Base-by-base conservation (phyloP, 192 early-diverging fungal genomes). In the Umbelopsis sp. region DNA sequence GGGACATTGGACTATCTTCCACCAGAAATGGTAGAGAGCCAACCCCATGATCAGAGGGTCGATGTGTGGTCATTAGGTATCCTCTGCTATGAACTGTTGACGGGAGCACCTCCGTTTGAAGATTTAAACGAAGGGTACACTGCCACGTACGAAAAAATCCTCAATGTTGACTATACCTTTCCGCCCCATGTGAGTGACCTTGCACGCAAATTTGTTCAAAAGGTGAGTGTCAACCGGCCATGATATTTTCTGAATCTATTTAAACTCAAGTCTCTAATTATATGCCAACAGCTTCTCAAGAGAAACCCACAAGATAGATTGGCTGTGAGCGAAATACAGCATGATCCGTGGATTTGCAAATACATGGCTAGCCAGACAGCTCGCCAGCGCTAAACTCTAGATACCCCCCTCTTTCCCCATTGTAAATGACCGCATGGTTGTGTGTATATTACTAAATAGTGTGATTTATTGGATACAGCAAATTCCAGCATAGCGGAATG, bases 1-100 rank as follows among this genome's bases (percentile, higher is more conserved):
- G 97, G 97, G 10, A 98, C 97, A 11, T 82, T 97, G 65, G 97
- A 98, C 78, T 98, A 98, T 70, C 86, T 98, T 52, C 90, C 96
- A 7, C 97, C 97, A 29, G 97, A 98, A 83, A 96, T 97, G 91
- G 90, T 98, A 7, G 92, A 94, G 68, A 92, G 91, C 6, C 81
- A 87, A 54, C 84, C 86, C 47, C 94, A 97, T 75, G 85, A 84
- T 21, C 85, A 85, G 22, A 83, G 81, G 0, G 95, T 98, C 7
- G 97, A 98, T 78, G 74, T 97, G 45, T 98, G 97, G 97, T 90
- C 93, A 31, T 78, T 98, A 29, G 97, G 97, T 5, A 91, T 97
- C 14, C 85, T 98, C 1, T 90, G 88, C 71, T 98, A 94, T 80
- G 97, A 98, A 82, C 91, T 98, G 53, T 76, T 98, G 12, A 92